Conservation (phyloP, 768 basidiomycete species). For the Suillus variegatus region DNA sequence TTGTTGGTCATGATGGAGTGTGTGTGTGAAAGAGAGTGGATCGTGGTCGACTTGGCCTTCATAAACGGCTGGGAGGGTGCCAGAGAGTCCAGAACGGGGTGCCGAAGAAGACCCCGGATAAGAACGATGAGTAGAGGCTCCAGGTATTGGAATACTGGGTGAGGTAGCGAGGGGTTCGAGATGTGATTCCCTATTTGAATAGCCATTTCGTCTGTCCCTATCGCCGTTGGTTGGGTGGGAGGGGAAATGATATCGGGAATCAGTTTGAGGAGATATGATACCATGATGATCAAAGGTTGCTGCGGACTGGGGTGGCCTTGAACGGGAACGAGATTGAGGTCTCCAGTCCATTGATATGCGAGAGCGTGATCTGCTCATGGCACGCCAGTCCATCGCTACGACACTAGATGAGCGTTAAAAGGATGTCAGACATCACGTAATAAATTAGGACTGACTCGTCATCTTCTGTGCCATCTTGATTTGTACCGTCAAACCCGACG, state of each 20-base stretch:
- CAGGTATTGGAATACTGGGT: slow-evolving; percentile 40
- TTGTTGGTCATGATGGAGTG: slow-evolving; percentile 28
- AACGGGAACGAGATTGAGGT: slow-evolving; percentile 74
- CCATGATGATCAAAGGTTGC: slow-evolving; percentile 50
- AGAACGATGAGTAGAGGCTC: slow-evolving; percentile 45
- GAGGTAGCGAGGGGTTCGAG: slow-evolving; percentile 24
- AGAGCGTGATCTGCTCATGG: slow-evolving; percentile 88
- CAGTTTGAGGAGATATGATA: slow-evolving; percentile 34
- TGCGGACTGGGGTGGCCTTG: slow-evolving; percentile 64
- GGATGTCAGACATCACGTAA: slow-evolving; percentile 20
- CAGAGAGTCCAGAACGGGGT: slow-evolving; percentile 45
- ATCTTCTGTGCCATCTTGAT: slow-evolving; percentile 71
- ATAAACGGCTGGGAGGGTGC: slow-evolving; percentile 36
- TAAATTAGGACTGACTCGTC: slow-evolving; percentile 60
- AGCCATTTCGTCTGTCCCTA: slow-evolving; percentile 27
- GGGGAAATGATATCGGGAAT: slow-evolving; percentile 49
- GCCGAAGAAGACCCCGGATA: slow-evolving; percentile 45
- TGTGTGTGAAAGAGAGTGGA: slow-evolving; percentile 39
- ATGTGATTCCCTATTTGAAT: slow-evolving; percentile 21
- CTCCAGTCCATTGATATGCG: slow-evolving; percentile 93
- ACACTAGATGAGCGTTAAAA: slow-evolving; percentile 39
- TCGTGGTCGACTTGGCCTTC: slow-evolving; percentile 43
- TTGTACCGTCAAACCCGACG: slow-evolving; percentile 77
- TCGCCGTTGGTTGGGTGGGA: slow-evolving; percentile 23
- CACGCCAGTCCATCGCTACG: slow-evolving; percentile 90